These are phyloP conservation scores for Petunia hybrid DNA, from an alignment of 305 asterid species.

Conservation along the genomic window DNA sequence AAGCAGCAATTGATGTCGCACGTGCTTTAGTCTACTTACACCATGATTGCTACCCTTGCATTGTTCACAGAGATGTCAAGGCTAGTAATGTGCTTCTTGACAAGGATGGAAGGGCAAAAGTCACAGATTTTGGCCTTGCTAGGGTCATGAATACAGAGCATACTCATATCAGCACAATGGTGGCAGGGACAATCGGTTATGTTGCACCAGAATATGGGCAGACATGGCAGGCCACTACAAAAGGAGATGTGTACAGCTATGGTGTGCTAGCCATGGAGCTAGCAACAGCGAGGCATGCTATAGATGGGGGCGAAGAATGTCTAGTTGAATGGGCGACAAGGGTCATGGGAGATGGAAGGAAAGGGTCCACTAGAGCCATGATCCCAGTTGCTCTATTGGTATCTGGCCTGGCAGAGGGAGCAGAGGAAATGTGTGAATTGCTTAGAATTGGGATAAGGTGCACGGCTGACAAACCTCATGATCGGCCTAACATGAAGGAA, in stretches of 20 bases:
- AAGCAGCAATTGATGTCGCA: constrained; percentile 59
- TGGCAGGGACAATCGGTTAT: constrained; percentile 76
- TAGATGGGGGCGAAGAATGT: constrained; percentile 49
- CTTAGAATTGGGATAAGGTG: constrained; percentile 41
- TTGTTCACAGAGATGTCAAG: constrained; percentile 73
- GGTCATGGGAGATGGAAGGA: constrained; percentile 33
- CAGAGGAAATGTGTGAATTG: constrained; percentile 37
- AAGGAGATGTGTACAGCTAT: constrained; percentile 79
- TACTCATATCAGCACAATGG: constrained; percentile 70
- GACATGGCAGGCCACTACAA: constrained; percentile 64
- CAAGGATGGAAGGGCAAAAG: constrained; percentile 57
- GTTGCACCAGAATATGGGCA: constrained; percentile 79
- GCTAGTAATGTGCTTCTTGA: constrained; percentile 71
- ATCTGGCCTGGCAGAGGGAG: constrained; percentile 35
- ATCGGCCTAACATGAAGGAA: constrained; percentile 38
- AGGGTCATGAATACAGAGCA: constrained; percentile 61
- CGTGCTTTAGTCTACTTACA: constrained; percentile 70
- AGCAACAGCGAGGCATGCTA: constrained; percentile 67
- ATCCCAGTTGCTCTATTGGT: constrained; percentile 34
- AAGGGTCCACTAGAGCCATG: constrained; percentile 23
- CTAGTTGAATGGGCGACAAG: constrained; percentile 37
- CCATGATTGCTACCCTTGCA: constrained; percentile 63
- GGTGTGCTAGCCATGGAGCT: constrained; percentile 82
- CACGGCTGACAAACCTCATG: constrained; percentile 34
- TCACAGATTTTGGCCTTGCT: constrained; percentile 78